Base-by-base conservation (phyloP, 352 stramenopile species). In the Peronosclerospora sorghi region DNA sequence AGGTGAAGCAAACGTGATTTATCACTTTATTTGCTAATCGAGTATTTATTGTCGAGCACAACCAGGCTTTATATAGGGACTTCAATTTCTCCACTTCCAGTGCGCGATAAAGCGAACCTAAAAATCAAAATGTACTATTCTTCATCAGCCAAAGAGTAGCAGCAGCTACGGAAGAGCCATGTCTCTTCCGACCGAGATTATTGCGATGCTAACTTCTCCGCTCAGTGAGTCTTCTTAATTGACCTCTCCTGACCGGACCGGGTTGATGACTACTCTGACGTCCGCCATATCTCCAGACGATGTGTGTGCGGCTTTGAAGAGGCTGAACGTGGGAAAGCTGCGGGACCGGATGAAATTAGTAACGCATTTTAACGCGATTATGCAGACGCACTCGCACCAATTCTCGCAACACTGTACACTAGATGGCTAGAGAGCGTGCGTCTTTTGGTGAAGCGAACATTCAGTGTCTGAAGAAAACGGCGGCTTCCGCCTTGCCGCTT, bases 141-240 rank as follows among this genome's bases (percentile, higher is more conserved):
- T 32, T 32, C 4, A 32, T 14, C 28, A 4, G 28, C 28, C 28
- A 32, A 12, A 15, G 8, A 4, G 4, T 14, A n/a, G n/a, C n/a
- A n/a, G n/a, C n/a, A n/a, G n/a, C 21, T 26, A 26, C 21, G 28
- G 13, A 4, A 8, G 8, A 36, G 7, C 10, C 48, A 20, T 32
- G 81, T 72, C 19, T 91, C 75, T 62, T 87, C 86, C 10, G 73
- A 79, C 30, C 77, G 73, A 46, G 81, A 83, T 41, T 87, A 67
- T 39, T 84, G 71, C 4, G 69, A 60, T 1, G 71, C 45, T 27
- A 78, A 54, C 34, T 86, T 88, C 35, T 91, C 75, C 5, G 58
- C 58, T 8, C 67, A 66, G 44, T 81, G 54, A 14, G 54, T 54
- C 15, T 83, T 72, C 13, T 86, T 73, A 88, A 52, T 28, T 88